Conservation (phyloP, 495 filamentous ascomycete genomes). For the Sordaria brevicollis region DNA sequence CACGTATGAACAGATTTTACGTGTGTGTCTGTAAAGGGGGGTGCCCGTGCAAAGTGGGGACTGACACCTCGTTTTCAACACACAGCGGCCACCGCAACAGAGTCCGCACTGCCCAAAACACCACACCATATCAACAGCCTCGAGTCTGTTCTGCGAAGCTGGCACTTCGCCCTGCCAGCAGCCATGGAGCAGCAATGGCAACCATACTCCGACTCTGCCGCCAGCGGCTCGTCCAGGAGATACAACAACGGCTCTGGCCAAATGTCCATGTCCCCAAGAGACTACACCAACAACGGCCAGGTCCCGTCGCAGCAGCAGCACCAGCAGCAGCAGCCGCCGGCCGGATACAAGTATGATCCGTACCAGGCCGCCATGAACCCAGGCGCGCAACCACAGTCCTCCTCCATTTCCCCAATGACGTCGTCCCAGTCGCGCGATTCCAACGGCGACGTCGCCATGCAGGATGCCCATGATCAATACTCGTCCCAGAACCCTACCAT, state of each 20-base stretch:
- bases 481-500: constrained; percentile 42
- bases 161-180: constrained; percentile 14
- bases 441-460: constrained; percentile 83
- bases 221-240: constrained; percentile 35
- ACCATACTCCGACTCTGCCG: constrained; percentile 34
- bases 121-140: constrained; percentile 1
- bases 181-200: constrained; percentile 49
- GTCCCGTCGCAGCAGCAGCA: constrained; percentile 21
- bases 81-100: too few species aligned
- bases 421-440: constrained; percentile 60
- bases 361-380: constrained; percentile 52
- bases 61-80: too few species aligned
- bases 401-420: constrained; percentile 53
- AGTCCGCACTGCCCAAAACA: constrained; percentile 9
- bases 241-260: constrained; percentile 38
- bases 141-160: background rate
- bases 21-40: too few species aligned
- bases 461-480: constrained; percentile 76
- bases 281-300: constrained; percentile 25
- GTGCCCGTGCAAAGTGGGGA: too few species aligned
- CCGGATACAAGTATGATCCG: constrained; percentile 63
- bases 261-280: constrained; percentile 33
- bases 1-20: too few species aligned
- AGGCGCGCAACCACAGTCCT: constrained; percentile 33
- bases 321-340: constrained; percentile 54